Evolutionary conservation across 2,329 filamentous ascomycete species (phyloP), one percentile per base, ranked within the genome.

Genomic region (Fusarium ambrosium): DNA sequence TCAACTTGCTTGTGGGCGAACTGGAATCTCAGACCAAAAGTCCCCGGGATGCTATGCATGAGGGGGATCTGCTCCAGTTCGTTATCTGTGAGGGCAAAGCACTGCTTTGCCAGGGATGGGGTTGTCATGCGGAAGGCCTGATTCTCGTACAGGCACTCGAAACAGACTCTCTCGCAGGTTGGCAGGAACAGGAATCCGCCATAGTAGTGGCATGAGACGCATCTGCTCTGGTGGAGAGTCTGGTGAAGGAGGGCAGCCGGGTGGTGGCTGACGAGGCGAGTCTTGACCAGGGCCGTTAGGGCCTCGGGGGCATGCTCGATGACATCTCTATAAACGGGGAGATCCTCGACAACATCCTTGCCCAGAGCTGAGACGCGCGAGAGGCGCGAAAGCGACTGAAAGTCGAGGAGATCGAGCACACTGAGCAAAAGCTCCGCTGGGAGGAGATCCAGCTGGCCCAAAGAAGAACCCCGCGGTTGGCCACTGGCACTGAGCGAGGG

Each of bases 241-340:
- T 63, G 63, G 16, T 74, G 71, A 34, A 83, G 68, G 3, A 69
- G 27, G 10, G 70, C 56, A 48, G 76, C 76, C 14, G 78, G 58
- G 53, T 81, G 77, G 56, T 58, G 60, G 27, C 62, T 62, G 36
- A 81, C 63, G 14, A 81, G 64, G 8, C 34, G 62, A 48, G 79
- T 80, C 56, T 73, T 65, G 18, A 71, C 71, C 43, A 82, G 66
- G n/a, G 75, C 78, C 4, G 53, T 62, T 60, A 82, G 51, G n/a
- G 76, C 62, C 34, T 68, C 64, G n/a, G 79, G 81, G 6, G 80
- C 81, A 63, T 82, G 88, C 73, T 86, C 85, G 39, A 85, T 83
- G 39, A 83, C 78, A 37, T 85, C 82, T 82, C 83, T 86, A 34
- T 83, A 81, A n/a, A 84, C 76, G 3, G 82, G 78, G 8, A 83